phyloP scores from a whole-genome alignment of 306 rosid genomes.

The Datisca glomerata region DNA sequence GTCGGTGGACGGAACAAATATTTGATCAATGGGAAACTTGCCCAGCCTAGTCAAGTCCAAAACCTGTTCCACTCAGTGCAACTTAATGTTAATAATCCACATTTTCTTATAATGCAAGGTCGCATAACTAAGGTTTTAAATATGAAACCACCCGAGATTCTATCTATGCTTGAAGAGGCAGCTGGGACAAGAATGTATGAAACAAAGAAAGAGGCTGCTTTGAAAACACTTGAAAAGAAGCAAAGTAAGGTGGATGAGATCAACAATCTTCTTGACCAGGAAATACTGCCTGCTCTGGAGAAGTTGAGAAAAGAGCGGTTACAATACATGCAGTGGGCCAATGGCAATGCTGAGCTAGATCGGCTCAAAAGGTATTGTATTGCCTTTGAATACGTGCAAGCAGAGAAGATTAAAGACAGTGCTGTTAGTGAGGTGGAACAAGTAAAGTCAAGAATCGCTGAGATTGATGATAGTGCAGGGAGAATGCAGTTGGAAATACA shows the following conservation, averaged over 20 bases:
- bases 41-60: slow-evolving; percentile 95
- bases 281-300: slow-evolving; percentile 94
- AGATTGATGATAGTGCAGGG: slow-evolving; percentile 40
- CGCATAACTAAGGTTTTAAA: slow-evolving; percentile 94
- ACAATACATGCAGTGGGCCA: slow-evolving; percentile 98
- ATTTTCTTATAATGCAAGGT: slow-evolving; percentile 98
- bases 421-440: slow-evolving; percentile 65
- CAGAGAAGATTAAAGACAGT: slow-evolving; percentile 59
- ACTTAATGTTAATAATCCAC: slow-evolving; percentile 93
- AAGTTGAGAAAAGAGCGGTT: slow-evolving; percentile 86
- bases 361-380: slow-evolving; percentile 75
- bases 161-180: slow-evolving; percentile 99
- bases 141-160: slow-evolving; percentile 93
- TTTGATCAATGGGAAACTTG: slow-evolving; percentile 91
- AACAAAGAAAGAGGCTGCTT: slow-evolving; percentile 89
- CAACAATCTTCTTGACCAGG: slow-evolving; percentile 90
- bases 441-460: slow-evolving; percentile 54
- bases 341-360: slow-evolving; percentile 91
- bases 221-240: slow-evolving; percentile 98
- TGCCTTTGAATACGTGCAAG: slow-evolving; percentile 72
- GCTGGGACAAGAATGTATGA: slow-evolving; percentile 99
- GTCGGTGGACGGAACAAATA: slow-evolving; percentile 97
- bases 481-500: slow-evolving; percentile 36
- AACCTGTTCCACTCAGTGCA: slow-evolving; percentile 97
- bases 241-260: slow-evolving; percentile 96